Conservation (phyloP, 352 stramenopile species). For the Globisporangium canariense region DNA sequence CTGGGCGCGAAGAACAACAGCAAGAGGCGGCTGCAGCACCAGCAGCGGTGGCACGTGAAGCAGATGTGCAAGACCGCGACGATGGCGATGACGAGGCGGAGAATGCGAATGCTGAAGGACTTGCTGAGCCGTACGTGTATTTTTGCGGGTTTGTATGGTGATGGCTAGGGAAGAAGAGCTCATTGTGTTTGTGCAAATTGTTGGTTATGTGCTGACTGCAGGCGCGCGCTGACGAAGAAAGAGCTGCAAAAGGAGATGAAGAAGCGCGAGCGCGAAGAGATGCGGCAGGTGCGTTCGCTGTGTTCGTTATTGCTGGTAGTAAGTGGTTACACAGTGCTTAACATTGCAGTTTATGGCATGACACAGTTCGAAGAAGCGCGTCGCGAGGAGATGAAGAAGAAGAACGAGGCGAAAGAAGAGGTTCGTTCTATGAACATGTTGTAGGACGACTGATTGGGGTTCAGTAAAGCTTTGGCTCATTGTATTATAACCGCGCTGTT, state of each 20-base stretch:
- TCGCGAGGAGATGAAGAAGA: constrained; percentile 54
- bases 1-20: constrained; percentile 19
- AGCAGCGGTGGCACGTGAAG: constrained; percentile 10
- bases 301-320: no score
- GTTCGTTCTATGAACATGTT: constrained; percentile 11
- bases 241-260: constrained; percentile 80
- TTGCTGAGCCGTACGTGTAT: constrained; percentile 39
- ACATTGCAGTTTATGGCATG: no score
- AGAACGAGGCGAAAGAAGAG: constrained; percentile 54
- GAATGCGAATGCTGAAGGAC: constrained; percentile 14
- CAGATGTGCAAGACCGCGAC: constrained; percentile 10
- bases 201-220: constrained; percentile 10
- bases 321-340: no score
- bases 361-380: constrained; percentile 65
- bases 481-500: neutral
- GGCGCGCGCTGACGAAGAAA: constrained; percentile 64
- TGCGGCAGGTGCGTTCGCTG: constrained; percentile 42
- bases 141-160: neutral
- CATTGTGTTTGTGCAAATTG: neutral
- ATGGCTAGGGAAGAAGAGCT: constrained; percentile 1
- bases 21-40: constrained; percentile 12
- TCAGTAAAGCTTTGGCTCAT: no score
- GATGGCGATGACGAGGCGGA: constrained; percentile 19
- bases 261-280: constrained; percentile 66
- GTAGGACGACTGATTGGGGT: neutral